These are phyloP conservation scores for Picea mariana DNA, from an alignment of 83 land plant genomes.

Conservation along the genomic window DNA sequence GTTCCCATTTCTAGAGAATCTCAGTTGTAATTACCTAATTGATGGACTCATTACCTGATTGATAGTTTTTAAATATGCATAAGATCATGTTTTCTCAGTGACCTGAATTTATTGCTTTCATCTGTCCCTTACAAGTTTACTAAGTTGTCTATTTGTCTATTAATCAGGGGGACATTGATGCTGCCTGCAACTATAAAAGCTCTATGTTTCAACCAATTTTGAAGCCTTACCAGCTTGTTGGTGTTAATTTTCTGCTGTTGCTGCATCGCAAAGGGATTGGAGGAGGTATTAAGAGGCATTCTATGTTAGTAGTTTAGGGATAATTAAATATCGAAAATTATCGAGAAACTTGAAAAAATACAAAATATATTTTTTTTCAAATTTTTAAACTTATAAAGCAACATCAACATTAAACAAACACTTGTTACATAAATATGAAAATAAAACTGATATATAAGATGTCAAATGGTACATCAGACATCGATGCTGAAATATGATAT, in stretches of 20 bases:
- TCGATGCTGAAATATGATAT: too few relatives aligned
- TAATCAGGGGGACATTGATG: slow-evolving; percentile 82
- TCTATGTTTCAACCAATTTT: slow-evolving; percentile 61
- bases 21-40: background rate
- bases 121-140: background rate
- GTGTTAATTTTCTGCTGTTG: slow-evolving; percentile 92
- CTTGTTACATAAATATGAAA: too few relatives aligned
- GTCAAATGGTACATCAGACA: too few relatives aligned
- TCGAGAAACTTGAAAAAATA: too few relatives aligned
- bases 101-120: background rate
- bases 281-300: slow-evolving; percentile 66
- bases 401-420: too few relatives aligned
- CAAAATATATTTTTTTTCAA: too few relatives aligned
- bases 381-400: too few relatives aligned
- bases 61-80: too few relatives aligned
- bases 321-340: background rate
- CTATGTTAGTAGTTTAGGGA: background rate
- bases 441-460: too few relatives aligned
- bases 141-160: slow-evolving; percentile 2
- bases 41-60: too few relatives aligned
- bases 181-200: slow-evolving; percentile 60
- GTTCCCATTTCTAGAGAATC: slow-evolving; percentile 7
- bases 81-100: slow-evolving; percentile 8
- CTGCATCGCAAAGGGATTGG: slow-evolving; percentile 87
- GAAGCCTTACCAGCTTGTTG: slow-evolving; percentile 98